Evolutionary conservation across 768 basidiomycete genomes (phyloP), one percentile per base, ranked within the genome.

Genomic region (Lactarius sp.): DNA sequence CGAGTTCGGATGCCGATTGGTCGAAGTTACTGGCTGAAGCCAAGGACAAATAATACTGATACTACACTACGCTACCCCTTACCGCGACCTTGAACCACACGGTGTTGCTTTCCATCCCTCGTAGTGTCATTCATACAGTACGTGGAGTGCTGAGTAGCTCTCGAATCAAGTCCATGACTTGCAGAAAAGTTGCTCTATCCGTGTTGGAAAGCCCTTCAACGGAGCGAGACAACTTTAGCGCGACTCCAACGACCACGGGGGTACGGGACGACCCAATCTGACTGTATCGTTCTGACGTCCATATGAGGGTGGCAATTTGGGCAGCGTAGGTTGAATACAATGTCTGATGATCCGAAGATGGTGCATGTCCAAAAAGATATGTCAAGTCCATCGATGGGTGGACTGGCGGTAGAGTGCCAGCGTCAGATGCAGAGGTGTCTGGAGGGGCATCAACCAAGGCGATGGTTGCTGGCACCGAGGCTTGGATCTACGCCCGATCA

Each of bases 281-380:
- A 47, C 69, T 75, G 49, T 78, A 72, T n/a, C 75, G 71, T 58
- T 80, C 78, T 59, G 81, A 70, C 0, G 79, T 77, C 90, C 94
- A 97, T 6, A 94, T 73, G 34, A 95, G 78, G 0, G 92, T 92
- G 0, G 93, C 90, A 51, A 93, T 86, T 69, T 97, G 94, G n/a
- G 86, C 78, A 0, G 85, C 86, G 73, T 95, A 96, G 0, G 96
- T 77, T 41, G 86, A 85, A 70, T 95, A 83, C 27, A 96, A 75
- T 0, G 85, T 85, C 55, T 86, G 85, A 63, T 85, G 71, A 59
- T 90, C 83, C 10, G 85, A 82, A 0, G 88, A 85, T 1, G 86
- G 81, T 2, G 88, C 83, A 62, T 81, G 79, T 41, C 95, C 95
- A 33, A 98, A 80, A 55, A 98, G 74, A 0, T 89, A 84, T 0